Evolutionary conservation across 1,139 yeast species (phyloP), one percentile per base, ranked within the genome.

Genomic region (Diutina mesorugosa): DNA sequence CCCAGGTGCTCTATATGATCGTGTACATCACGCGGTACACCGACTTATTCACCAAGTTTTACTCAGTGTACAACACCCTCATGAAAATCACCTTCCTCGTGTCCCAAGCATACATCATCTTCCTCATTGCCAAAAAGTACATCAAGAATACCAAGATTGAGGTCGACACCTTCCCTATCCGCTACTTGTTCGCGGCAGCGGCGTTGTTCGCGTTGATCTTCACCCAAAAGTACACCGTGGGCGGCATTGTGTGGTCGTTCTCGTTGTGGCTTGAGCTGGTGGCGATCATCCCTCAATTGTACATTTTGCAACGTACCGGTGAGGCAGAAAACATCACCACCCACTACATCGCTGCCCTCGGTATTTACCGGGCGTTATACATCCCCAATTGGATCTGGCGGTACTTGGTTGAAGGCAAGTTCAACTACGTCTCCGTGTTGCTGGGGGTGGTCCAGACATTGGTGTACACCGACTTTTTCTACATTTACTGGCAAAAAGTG

Each of bases 331-430:
- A 87, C 60, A 76, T 93, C 65, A 93, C 98, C 16, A 81, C 87
- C 56, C 97, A 93, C 69, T 93, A 93, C 70, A 89, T 93, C 61
- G 90, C 91, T 69, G 96, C 98, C 1, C 76, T 93, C 67, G 99
- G 99, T 16, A 63, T 86, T 8, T 93, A 93, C 74, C 79, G 99
- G 63, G 88, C 90, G 0, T 76, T 93, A 58, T 93, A 93, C 70
- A 83, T 93, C 63, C 95, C 96, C 62, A 93, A 91, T 72, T 93
- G 99, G 99, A 71, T 90, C 63, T 91, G 90, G 78, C 83, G 98
- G 69, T 90, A 86, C 72, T 76, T 74, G 61, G 71, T 80, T 18
- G 93, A 87, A 63, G 80, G 78, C 47, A 80, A 81, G 63, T 78
- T 87, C 58, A 97, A 90, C 66, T 79, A 78, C 63, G 76, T 91